These are phyloP conservation scores for Leptographium radiaticola DNA, from an alignment of 2,329 filamentous ascomycete genomes.

Conservation along the genomic window DNA sequence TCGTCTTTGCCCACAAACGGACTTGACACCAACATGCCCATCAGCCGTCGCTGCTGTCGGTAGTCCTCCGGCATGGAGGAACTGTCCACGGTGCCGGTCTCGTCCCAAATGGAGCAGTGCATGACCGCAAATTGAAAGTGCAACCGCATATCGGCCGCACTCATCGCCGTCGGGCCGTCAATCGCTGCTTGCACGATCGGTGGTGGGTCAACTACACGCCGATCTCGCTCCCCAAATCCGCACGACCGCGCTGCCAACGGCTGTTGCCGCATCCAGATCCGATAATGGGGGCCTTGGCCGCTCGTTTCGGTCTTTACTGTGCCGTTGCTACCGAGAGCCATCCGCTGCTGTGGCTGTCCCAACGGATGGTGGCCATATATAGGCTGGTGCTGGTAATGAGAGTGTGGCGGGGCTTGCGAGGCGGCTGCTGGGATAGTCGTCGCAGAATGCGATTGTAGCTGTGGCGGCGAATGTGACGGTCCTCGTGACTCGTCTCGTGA, in stretches of 20 bases:
- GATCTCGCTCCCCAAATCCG: conserved; percentile 71
- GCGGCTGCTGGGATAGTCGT: background rate
- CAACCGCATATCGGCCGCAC: conserved; percentile 33
- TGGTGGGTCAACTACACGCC: conserved; percentile 70
- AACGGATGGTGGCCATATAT: background rate
- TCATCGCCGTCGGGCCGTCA: conserved; percentile 36
- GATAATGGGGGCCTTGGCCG: conserved; percentile 17
- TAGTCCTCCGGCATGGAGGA: conserved; percentile 60
- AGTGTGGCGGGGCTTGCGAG: background rate
- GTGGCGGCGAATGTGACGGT: background rate
- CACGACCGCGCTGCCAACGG: conserved; percentile 67
- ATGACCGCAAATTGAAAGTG: conserved; percentile 57
- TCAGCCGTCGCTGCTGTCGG: conserved; percentile 59
- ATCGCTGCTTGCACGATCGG: conserved; percentile 66
- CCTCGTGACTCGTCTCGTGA: background rate
- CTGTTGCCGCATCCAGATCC: conserved; percentile 58
- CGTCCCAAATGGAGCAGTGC: conserved; percentile 65
- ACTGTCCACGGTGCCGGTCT: conserved; percentile 52
- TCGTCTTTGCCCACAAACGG: conserved; percentile 69
- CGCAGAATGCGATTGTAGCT: background rate
- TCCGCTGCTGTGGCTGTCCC: background rate
- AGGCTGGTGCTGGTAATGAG: background rate
- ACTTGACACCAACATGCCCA: conserved; percentile 67
- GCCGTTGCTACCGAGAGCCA: background rate
- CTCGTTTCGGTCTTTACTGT: background rate